phyloP scores from a whole-genome alignment of 805 yeast genomes.

The Sugiyamaella boreocaroliniensis region DNA sequence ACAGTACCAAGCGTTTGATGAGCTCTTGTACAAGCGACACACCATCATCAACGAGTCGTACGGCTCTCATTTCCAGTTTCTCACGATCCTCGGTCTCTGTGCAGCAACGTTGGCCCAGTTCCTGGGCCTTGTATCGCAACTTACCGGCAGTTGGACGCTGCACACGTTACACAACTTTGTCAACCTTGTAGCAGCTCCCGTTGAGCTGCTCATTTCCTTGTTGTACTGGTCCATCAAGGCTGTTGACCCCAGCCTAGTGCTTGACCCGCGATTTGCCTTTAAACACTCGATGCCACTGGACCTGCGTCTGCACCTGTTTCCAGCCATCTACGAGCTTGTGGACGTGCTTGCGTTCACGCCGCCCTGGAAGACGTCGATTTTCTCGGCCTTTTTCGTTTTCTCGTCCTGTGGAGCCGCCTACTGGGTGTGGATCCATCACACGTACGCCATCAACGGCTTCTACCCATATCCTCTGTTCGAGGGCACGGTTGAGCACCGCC shows the following conservation, averaged over 20 bases:
- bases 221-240: slow-evolving; percentile 30
- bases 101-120: slow-evolving; percentile 27
- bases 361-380: slow-evolving; percentile 22
- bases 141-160: slow-evolving; percentile 12
- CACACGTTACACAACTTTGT: slow-evolving; percentile 18
- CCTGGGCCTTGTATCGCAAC: slow-evolving; percentile 20
- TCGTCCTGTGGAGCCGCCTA: slow-evolving; percentile 23
- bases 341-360: slow-evolving; percentile 24
- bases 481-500: slow-evolving; percentile 19
- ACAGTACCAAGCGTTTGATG: slow-evolving; percentile 3
- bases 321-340: slow-evolving; percentile 23
- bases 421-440: slow-evolving; percentile 31
- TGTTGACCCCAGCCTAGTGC: slow-evolving; percentile 24
- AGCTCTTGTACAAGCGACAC: not conserved
- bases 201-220: slow-evolving; percentile 27
- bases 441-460: slow-evolving; percentile 25
- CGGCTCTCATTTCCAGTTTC: slow-evolving; percentile 34
- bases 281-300: slow-evolving; percentile 25
- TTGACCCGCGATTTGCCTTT: slow-evolving; percentile 23
- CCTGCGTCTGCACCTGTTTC: slow-evolving; percentile 27
- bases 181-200: slow-evolving; percentile 27
- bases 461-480: slow-evolving; percentile 32
- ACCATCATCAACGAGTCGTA: slow-evolving; percentile 10
- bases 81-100: slow-evolving; percentile 27
- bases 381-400: slow-evolving; percentile 17